Conservation (phyloP, 208 protist species). For the Eutreptiella sp. region DNA sequence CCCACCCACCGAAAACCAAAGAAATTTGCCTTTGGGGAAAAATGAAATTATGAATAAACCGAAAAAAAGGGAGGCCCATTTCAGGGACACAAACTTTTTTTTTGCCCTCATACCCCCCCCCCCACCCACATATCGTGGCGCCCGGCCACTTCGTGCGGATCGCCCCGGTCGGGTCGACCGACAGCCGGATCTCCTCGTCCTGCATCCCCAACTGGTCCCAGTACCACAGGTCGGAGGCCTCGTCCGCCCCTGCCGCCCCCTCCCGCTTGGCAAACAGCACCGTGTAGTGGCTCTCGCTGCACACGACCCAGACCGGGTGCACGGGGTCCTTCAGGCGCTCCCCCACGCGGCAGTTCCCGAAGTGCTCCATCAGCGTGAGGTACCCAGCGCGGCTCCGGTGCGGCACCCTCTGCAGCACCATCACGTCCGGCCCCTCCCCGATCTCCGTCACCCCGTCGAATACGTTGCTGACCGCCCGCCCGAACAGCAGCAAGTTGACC, state of each 20-base stretch:
- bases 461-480: slow-evolving; percentile 33
- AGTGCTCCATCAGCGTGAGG: slow-evolving; percentile 31
- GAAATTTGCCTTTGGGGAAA: too few species aligned
- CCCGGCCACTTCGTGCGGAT: too few species aligned
- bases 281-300: slow-evolving; percentile 46
- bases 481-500: slow-evolving; percentile 45
- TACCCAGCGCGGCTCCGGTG: slow-evolving; percentile 34
- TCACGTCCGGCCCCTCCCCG: too few species aligned
- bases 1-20: too few species aligned
- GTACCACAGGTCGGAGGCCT: slow-evolving; percentile 57
- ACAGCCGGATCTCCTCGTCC: slow-evolving; percentile 47
- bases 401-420: slow-evolving; percentile 37
- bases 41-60: too few species aligned
- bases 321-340: slow-evolving; percentile 37
- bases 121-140: too few species aligned
- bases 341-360: slow-evolving; percentile 4
- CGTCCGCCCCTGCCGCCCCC: slow-evolving; percentile 47
- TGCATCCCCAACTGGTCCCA: slow-evolving; percentile 51
- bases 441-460: slow-evolving; percentile 37
- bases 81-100: too few species aligned
- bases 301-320: slow-evolving; percentile 66
- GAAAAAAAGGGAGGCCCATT: too few species aligned
- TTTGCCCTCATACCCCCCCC: too few species aligned
- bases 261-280: slow-evolving; percentile 65
- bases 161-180: too few species aligned